Base-by-base conservation (phyloP, 2,329 filamentous ascomycete species). In the Leptoxyphium fumago region DNA sequence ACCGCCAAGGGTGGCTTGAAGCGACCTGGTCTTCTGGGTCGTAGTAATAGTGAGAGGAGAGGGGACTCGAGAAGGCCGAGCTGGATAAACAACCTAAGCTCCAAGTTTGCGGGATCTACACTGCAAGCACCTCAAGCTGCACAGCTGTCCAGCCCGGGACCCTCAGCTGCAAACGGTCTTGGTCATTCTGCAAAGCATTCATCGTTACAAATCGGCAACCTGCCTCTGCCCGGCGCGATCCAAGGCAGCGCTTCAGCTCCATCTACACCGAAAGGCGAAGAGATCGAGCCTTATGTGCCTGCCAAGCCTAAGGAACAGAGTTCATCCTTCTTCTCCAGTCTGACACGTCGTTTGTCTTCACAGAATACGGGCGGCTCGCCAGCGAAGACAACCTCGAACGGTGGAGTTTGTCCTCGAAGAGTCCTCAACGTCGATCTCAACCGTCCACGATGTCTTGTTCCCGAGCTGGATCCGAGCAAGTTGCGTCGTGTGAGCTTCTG, bases 21-120 rank as follows among this genome's bases (percentile, higher is more conserved):
- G 50, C 62, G 68, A 30, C 69, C 69, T 9, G 53, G 59, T 34
- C 51, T 72, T 45, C 59, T 70, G 28, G 58, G 56, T 51, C 65
- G 68, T 45, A 51, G 49, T 36, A 66, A 61, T 50, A 55, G 61
- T 14, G 62, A 67, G 29, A 65, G 61, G 8, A 43, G 56, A 28
- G 38, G 38, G 7, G 52, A 54, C 34, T 58, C 56, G 43, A 75
- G 86, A 50, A 67, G 77, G 44, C 80, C 79, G 49, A 94, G 88
- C 11, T 98, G 91, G 91, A 88, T 96, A 57, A 85, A 84, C 45
- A 94, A 79, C 58, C 78, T 96, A 52, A 93, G 86, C 50, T 89
- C 85, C 52, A 95, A 94, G 61, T 94, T 96, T 66, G 87, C 84
- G 2, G 21, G 38, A 4, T 26, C 21, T 7, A 26, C 21, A 26